Evolutionary conservation across 2,329 filamentous ascomycete species (phyloP), one percentile per base, ranked within the genome.

Genomic region (Herpotrichia juniperi): DNA sequence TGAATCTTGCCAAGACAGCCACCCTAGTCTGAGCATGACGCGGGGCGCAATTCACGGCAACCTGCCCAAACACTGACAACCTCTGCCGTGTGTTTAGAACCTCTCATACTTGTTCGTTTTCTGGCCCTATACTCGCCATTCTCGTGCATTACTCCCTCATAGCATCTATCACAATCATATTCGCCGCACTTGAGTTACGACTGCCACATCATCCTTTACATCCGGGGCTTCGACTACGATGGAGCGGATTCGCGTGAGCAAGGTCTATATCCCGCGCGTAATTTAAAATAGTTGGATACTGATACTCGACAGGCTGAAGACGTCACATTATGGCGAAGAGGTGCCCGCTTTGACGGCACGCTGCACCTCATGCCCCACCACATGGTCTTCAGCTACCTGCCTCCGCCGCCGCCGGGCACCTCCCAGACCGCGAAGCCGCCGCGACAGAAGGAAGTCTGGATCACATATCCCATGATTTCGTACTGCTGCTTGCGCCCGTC

Each of bases 381-480:
- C 67, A 76, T 88, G 47, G 85, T 87, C 64, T 87, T 87, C 75
- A 83, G 79, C 58, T 83, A 84, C 71, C 72, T 77, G 11, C 82
- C 81, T 47, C 73, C 74, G 60, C 58, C 66, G 25, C 57, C 69
- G 57, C 51, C 68, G 55, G 70, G 63, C 50, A 61, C 73, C 42
- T 54, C 71, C 45, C 56, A 66, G 47, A 66, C 74, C 54, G 68
- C 74, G 40, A 73, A 79, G 44, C 75, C 75, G 19, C 66, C 67
- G 10, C 79, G 78, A 58, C 78, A 83, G 19, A 82, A 87, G 69
- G 90, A 96, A 74, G 85, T 90, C 69, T 99, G 93, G 90, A 91
- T 97, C 49, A 93, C 94, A 14, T 99, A 93, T 74, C 93, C 93
- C 21, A 93, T 97, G 75, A 91, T 99, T 66, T 85, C 85, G 34